A percentile compares a stretch with the other conserved stretches of the same genome.
phyloP scores from a whole-genome alignment of 768 basidiomycete genomes.

The Mycena filopes region DNA sequence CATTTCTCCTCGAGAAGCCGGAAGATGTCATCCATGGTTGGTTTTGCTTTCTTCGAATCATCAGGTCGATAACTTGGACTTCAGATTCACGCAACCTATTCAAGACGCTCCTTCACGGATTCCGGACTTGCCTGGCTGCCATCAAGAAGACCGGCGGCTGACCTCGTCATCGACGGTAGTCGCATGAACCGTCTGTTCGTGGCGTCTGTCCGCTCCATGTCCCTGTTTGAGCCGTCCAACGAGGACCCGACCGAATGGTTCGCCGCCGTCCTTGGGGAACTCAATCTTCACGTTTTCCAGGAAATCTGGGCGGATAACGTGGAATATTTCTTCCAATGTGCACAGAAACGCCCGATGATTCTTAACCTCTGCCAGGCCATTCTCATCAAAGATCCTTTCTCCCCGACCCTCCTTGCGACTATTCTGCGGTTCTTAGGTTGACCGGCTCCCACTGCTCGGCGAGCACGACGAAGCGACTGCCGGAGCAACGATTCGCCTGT shows the following conservation, averaged over 20 bases:
- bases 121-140: slow-evolving; percentile 80
- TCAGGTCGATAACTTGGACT: slow-evolving; percentile 23
- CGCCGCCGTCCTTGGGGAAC: slow-evolving; percentile 77
- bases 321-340: slow-evolving; percentile 87
- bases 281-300: slow-evolving; percentile 93
- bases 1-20: slow-evolving; percentile 82
- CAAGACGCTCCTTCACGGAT: slow-evolving; percentile 88
- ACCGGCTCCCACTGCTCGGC: slow-evolving; percentile 83
- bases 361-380: slow-evolving; percentile 88
- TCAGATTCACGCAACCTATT: slow-evolving; percentile 88
- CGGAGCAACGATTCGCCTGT: slow-evolving; percentile 87
- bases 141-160: slow-evolving; percentile 80
- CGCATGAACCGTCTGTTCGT: slow-evolving; percentile 90
- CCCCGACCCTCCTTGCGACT: slow-evolving; percentile 88
- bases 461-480: slow-evolving; percentile 86
- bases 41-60: slow-evolving; percentile 34
- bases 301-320: slow-evolving; percentile 97
- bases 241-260: slow-evolving; percentile 90
- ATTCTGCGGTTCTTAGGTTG: slow-evolving; percentile 88
- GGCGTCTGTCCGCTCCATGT: slow-evolving; percentile 84
- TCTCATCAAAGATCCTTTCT: slow-evolving; percentile 79
- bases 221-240: slow-evolving; percentile 76
- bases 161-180: slow-evolving; percentile 84
- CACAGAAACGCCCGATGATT: slow-evolving; percentile 79
- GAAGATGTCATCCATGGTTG: slow-evolving; percentile 85